Conservation (phyloP, 2,329 filamentous ascomycete genomes). For the Pyricularia sp. region DNA sequence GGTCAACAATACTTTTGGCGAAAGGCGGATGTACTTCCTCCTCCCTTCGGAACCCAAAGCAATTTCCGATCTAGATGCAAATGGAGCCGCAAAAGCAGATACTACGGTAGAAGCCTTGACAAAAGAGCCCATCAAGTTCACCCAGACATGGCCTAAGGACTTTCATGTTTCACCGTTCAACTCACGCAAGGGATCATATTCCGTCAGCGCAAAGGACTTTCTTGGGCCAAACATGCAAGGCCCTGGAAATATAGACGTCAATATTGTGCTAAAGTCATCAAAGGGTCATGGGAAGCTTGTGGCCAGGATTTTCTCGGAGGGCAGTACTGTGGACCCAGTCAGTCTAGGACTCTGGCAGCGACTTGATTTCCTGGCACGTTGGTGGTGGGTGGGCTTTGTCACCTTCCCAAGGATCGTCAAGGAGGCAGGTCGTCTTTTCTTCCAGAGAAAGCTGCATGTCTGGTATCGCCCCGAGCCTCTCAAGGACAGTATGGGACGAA, state of each 20-base stretch:
- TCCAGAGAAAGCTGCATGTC: slow-evolving; percentile 43
- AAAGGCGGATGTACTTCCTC: slow-evolving; percentile 54
- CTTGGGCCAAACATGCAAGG: slow-evolving; percentile 24
- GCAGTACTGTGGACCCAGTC: slow-evolving; percentile 33
- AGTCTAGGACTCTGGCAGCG: slow-evolving; percentile 29
- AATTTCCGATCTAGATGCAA: not conserved
- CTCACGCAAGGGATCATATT: slow-evolving; percentile 42
- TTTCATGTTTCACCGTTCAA: slow-evolving; percentile 72
- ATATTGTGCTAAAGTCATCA: slow-evolving; percentile 47
- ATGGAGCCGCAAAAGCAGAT: not conserved
- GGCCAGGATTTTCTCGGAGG: slow-evolving; percentile 43
- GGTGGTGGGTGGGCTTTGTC: slow-evolving; percentile 56
- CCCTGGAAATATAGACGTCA: slow-evolving; percentile 37
- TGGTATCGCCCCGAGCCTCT: slow-evolving; percentile 54
- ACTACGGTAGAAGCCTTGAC: not conserved
- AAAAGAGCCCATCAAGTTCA: not conserved
- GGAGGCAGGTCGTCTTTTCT: slow-evolving; percentile 46
- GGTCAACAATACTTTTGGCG: slow-evolving; percentile 66
- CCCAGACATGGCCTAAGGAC: slow-evolving; percentile 49
- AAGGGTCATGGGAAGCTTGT: slow-evolving; percentile 48
- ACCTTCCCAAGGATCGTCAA: slow-evolving; percentile 53
- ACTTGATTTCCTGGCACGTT: slow-evolving; percentile 33
- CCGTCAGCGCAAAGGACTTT: slow-evolving; percentile 34
- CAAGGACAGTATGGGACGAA: slow-evolving; percentile 38
- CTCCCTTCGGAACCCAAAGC: slow-evolving; percentile 13